Base-by-base conservation (phyloP, 257 asterid genomes). In the Przewalskia tangutica region DNA sequence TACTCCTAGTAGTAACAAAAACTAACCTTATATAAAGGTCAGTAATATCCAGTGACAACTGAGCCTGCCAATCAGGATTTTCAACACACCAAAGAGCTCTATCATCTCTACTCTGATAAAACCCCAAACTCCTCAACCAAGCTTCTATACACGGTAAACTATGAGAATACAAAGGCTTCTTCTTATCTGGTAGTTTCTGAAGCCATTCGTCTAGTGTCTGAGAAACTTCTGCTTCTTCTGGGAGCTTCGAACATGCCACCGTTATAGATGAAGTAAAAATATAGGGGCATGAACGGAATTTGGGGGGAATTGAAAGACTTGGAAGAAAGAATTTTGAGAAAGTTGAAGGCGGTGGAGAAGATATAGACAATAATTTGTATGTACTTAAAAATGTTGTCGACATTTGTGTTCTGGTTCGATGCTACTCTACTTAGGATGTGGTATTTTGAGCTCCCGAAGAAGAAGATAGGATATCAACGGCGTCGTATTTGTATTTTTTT, bases 101-200 rank as follows among this genome's bases (percentile, higher is more conserved):
- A 84, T 96, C 97, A 8, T 96, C 98, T 86, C 87, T 88, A 27
- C 94, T 96, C 89, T 93, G 98, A 62, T 81, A 65, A 91, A 96
- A 96, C 44, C 97, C 97, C 77, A 94, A 85, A 81, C 86, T 91
- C 83, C 81, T 92, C 84, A 96, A 84, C 99, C 99, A 96, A 0
- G 99, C 97, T 84, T 96, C 99, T 11, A 96, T 87, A 85, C 97
- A 93, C 8, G 98, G 98, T 89, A 96, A 88, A 84, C 99, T 96
- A 88, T 94, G 99, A 65, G 98, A 89, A 75, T 96, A 96, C 73
- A 96, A 80, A 14, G 98, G 88, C 85, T 93, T 96, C 88, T 89
- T 89, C 84, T 91, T 96, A 9, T 96, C 99, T 7, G 99, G 99
- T 46, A 96, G 79, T 85, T 88, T 94, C 86, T 94, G 92, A 77